Conservation (phyloP, 306 rosid species). For the Dryas drummondii region DNA sequence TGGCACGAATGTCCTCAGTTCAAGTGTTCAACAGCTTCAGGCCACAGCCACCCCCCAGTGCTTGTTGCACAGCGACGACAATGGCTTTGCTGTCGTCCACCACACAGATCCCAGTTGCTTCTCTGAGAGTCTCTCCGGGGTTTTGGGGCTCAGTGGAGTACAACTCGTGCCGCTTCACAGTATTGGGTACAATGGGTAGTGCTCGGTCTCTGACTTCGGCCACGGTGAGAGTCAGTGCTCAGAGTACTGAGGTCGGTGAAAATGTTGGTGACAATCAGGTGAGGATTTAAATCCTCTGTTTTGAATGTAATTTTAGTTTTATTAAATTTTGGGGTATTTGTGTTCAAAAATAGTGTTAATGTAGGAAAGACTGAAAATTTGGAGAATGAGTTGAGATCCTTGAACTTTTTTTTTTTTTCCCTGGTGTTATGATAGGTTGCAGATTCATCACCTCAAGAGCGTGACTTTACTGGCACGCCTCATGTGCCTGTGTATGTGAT, state of each 20-base stretch:
- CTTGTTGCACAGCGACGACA: background rate
- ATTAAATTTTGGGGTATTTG: background rate
- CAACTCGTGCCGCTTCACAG: conserved; percentile 11
- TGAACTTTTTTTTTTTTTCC: background rate
- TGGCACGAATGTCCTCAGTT: conserved; percentile 19
- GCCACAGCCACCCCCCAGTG: conserved; percentile 11
- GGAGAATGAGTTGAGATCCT: background rate
- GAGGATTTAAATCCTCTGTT: background rate
- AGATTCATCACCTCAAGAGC: conserved; percentile 40
- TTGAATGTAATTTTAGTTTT: background rate
- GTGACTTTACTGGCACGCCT: conserved; percentile 69
- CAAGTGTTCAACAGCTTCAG: conserved; percentile 13
- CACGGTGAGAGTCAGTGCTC: conserved; percentile 19
- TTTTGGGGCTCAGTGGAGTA: conserved; percentile 11
- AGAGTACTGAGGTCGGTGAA: conserved; percentile 14
- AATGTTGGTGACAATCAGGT: conserved; percentile 26
- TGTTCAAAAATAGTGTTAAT: background rate
- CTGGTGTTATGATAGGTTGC: conserved; percentile 16
- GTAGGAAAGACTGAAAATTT: background rate
- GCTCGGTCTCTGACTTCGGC: conserved; percentile 21
- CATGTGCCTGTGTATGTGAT: conserved; percentile 77
- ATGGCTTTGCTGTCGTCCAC: conserved; percentile 10
- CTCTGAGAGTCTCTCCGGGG: conserved; percentile 3
- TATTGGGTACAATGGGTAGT: background rate
- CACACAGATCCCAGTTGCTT: background rate